Evolutionary conservation across 73 alveolate genomes (phyloP), one percentile per base, ranked within the genome.

Genomic region (Uronychia setigera): DNA sequence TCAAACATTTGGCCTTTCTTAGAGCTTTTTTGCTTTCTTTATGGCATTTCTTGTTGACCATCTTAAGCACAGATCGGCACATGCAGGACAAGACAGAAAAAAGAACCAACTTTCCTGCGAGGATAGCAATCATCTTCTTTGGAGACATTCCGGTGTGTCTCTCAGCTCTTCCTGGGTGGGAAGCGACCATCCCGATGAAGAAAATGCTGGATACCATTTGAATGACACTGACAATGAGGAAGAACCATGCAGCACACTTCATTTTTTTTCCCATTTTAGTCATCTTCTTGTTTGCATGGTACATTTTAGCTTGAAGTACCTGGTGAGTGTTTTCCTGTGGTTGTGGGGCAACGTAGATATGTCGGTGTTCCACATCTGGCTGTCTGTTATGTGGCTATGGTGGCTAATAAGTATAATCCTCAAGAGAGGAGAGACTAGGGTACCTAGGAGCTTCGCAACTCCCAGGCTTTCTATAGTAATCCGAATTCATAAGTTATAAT

Each of bases 161-260:
- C 67, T 46, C 67, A 5, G 19, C 67, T 46, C 19, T 19, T 46
- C 67, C 67, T 11, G 67, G 67, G 19, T 46, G 67, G n/a, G 67
- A 5, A 19, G 19, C 19, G 67, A 19, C 67, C 5, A 46, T 11
- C n/a, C 5, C n/a, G 67, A 46, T 5, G 67, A 46, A 46, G 5
- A 5, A 5, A 46, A 46, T 46, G 67, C n/a, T 46, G 19, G n/a
- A 46, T 11, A 46, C n/a, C n/a, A 46, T 5, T 19, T 46, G 5
- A 5, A 46, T 11, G 67, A 46, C 67, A 46, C 67, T 19, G 67
- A 46, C 19, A 19, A 46, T 46, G n/a, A 46, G 19, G 67, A 46
- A 46, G 67, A 46, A 11, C 67, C 67, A 46, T 5, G 67, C 67
- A 46, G 67, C 67, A 46, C 67, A 46, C 67, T 46, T 46, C 67